Percentiles rank a stretch among this genome's conserved stretches.
phyloP scores from a whole-genome alignment of 78 protist genomes.

The Dictyostelium discoideum region dicty_2.7 NC_007088.5:3660001-3660500 shows the following conservation, averaged over 20 bases:
- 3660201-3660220: too few species aligned
- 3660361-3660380: too few species aligned
- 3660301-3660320: too few species aligned
- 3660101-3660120: too few species aligned
- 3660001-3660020: neutral
- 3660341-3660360: too few species aligned
- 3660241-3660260: neutral
- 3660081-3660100: neutral
- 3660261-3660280: neutral
- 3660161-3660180: neutral
- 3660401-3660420: neutral
- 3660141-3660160: too few species aligned
- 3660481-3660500: conserved; percentile 26
- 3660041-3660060: neutral
- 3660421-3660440: neutral
- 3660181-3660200: neutral
- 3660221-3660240: neutral
- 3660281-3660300: neutral
- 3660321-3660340: too few species aligned
- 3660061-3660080: neutral
- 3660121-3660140: too few species aligned
- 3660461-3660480: conserved; percentile 62
- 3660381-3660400: neutral
- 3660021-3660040: neutral
- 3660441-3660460: conserved; percentile 11